These are phyloP conservation scores for Clarireedia hainanense DNA, from an alignment of 2,329 filamentous ascomycete genomes.

Conservation along the genomic window DNA sequence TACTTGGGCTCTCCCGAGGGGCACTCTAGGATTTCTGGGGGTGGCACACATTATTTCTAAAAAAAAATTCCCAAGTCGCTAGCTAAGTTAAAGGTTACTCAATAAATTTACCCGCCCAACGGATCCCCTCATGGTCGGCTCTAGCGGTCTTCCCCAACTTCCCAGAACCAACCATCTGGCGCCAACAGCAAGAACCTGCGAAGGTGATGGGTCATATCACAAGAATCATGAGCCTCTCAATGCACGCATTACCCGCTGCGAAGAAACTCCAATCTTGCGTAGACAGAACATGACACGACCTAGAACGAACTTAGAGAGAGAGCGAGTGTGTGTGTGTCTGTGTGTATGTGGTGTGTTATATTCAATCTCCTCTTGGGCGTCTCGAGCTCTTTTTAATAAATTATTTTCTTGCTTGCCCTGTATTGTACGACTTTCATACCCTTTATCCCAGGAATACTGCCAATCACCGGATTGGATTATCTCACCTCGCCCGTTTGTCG, in stretches of 20 bases:
- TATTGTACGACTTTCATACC: background rate
- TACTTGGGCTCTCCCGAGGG: too few species aligned
- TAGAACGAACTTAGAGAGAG: too few species aligned
- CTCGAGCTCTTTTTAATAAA: background rate
- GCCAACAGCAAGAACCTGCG: background rate
- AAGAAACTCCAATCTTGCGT: background rate
- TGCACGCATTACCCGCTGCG: constrained; percentile 7
- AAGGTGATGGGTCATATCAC: constrained; percentile 1
- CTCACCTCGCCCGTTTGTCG: constrained; percentile 1
- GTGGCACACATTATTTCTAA: too few species aligned
- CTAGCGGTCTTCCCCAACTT: background rate
- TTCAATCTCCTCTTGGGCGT: background rate
- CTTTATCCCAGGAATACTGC: background rate
- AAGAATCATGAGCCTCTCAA: constrained; percentile 1
- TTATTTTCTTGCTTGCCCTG: too few species aligned
- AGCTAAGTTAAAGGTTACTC: background rate
- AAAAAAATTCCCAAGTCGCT: too few species aligned
- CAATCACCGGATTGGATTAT: background rate
- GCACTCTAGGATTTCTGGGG: too few species aligned
- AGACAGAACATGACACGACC: background rate
- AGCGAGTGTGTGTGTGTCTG: background rate
- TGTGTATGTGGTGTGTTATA: background rate
- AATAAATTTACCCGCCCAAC: constrained; percentile 8
- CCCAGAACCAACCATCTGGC: constrained; percentile 10
- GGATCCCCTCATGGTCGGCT: background rate